phyloP scores from a whole-genome alignment of 768 basidiomycete species.

The Tylopilus sp. region DNA sequence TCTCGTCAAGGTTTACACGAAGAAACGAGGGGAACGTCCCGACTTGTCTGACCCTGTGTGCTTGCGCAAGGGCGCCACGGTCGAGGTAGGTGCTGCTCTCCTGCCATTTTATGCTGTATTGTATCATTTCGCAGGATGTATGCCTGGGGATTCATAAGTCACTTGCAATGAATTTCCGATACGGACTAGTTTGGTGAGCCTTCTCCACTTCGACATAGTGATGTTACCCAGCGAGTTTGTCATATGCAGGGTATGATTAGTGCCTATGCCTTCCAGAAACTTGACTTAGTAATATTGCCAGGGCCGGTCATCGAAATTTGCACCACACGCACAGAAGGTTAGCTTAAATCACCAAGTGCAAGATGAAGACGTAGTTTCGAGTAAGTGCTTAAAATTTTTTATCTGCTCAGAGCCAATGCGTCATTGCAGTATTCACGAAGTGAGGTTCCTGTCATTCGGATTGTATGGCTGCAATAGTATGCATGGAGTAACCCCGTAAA shows the following conservation, averaged over 20 bases:
- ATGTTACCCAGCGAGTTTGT: conserved; percentile 4
- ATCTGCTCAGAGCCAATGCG: not conserved
- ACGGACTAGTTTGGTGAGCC: conserved; percentile 87
- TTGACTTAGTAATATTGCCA: conserved; percentile 20
- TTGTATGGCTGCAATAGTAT: not conserved
- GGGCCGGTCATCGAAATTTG: conserved; percentile 94
- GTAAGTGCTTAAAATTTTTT: conserved; percentile 42
- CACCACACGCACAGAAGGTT: conserved; percentile 92
- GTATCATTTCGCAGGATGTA: conserved; percentile 53
- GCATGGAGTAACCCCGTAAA: not conserved
- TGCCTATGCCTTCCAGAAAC: not conserved
- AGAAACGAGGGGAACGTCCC: conserved; percentile 92
- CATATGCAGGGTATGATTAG: conserved; percentile 24
- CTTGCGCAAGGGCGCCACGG: conserved; percentile 85
- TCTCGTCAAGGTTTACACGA: conserved; percentile 92
- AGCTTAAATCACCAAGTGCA: conserved; percentile 79
- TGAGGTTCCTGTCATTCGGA: conserved; percentile 4
- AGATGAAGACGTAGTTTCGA: conserved; percentile 87
- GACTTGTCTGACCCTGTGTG: conserved; percentile 91
- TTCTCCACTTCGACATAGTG: not conserved
- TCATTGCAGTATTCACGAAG: conserved; percentile 30
- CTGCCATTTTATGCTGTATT: not conserved
- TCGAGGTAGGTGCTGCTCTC: conserved; percentile 55
- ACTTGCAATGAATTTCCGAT: conserved; percentile 87
- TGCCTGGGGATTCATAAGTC: conserved; percentile 93